Base-by-base conservation (phyloP, 1,139 yeast genomes). In the Meyerozyma elateridarum region DNA sequence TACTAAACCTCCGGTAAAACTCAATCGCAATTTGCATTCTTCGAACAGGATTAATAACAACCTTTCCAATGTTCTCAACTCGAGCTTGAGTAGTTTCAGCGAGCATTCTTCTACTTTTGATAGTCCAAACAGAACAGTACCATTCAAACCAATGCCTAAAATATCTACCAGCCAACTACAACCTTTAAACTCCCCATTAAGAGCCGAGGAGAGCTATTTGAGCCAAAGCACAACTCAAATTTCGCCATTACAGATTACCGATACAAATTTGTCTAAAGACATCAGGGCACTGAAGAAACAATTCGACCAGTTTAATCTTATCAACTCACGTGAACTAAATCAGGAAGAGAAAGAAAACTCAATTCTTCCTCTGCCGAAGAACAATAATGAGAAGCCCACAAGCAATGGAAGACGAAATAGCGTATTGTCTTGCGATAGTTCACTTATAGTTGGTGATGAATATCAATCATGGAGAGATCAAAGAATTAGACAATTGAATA, bases 401-500 rank as follows among this genome's bases (percentile, higher is more conserved):
- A 34, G 36, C 25, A 44, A 40, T 22, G 41, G 44, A 15, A 41
- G 40, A 3, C 48, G 42, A 50, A 29, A 32, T 44, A 57, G 61
- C 36, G 36, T 48, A 7, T 46, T 45, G 12, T 56, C 57, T 20
- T 44, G 56, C 30, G 66, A 65, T 29, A 61, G 62, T 30, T 63
- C 72, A 1, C 61, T 69, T 1, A 50, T 66, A 20, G 49, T 61
- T 15, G 69, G 69, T 5, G 71, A 64, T 27, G 73, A 66, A 28
- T 67, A 65, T 40, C 56, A 58, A 33, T 45, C 45, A 9, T 68
- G 74, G 74, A 49, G 71, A 36, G 57, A 56, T 18, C 70, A 64
- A 36, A 52, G 54, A 37, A 60, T 67, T 22, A 54, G 52, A 35
- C 64, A 58, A 45, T 46, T 64, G 18, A 62, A 57, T 28, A 34